A percentile compares a stretch with the other conserved stretches of the same genome.
These are phyloP conservation scores for Pilobolus umbonatus DNA, from an alignment of 192 early-diverging fungal genomes.

Conservation along the genomic window DNA sequence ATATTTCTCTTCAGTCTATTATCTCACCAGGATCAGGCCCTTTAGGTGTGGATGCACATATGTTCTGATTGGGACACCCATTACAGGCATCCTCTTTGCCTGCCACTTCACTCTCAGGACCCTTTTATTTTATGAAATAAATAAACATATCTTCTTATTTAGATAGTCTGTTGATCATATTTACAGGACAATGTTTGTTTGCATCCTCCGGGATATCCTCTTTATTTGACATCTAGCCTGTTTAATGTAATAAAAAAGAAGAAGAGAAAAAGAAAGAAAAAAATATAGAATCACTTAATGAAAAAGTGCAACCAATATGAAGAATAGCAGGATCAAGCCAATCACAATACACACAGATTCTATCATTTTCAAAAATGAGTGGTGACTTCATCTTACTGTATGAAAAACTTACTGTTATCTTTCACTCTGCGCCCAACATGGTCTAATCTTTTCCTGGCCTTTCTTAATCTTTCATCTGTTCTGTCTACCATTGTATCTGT, in stretches of 20 bases:
- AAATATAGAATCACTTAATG: background rate
- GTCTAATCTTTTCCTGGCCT: slow-evolving; percentile 44
- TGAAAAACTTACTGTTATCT: slow-evolving; percentile 42
- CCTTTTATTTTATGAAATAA: slow-evolving; percentile 32
- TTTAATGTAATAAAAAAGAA: background rate
- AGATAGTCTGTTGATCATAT: slow-evolving; percentile 9
- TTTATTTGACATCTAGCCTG: background rate
- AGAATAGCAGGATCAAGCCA: slow-evolving; percentile 38
- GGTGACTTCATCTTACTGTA: background rate
- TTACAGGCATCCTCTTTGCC: slow-evolving; percentile 72
- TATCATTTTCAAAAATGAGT: slow-evolving; percentile 9
- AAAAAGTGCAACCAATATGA: slow-evolving; percentile 30
- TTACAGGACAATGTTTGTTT: slow-evolving; percentile 70
- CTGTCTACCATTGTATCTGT: slow-evolving; percentile 62
- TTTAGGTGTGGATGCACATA: slow-evolving; percentile 71
- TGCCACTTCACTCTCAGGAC: slow-evolving; percentile 64
- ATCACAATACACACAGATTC: slow-evolving; percentile 44
- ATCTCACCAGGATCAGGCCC: slow-evolving; percentile 69
- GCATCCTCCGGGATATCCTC: slow-evolving; percentile 49
- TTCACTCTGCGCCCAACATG: slow-evolving; percentile 49
- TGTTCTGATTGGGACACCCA: slow-evolving; percentile 77
- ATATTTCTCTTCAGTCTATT: background rate
- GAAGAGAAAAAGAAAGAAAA: background rate
- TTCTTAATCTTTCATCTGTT: slow-evolving; percentile 40
- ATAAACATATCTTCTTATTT: background rate